Percentiles rank a stretch among this genome's conserved stretches.
Evolutionary conservation across 2,329 filamentous ascomycete genomes (phyloP).

Genomic region (Akanthomyces lecanii): DNA sequence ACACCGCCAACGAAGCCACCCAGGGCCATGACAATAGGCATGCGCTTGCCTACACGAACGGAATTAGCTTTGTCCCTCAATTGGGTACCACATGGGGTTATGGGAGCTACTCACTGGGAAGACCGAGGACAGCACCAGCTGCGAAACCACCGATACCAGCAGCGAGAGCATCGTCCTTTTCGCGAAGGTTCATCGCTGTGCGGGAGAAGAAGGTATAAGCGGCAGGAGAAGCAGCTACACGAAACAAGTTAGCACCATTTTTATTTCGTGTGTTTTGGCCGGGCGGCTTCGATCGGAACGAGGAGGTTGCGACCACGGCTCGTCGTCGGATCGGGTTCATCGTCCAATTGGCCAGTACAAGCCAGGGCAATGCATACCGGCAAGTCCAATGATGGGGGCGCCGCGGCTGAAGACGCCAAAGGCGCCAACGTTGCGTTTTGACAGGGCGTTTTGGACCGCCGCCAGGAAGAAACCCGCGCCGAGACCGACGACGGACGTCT

Average conservation of each 20-base stretch:
- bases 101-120: constrained; percentile 57
- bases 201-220: constrained; percentile 73
- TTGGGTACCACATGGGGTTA: not conserved
- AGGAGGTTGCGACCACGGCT: not conserved
- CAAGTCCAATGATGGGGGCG: constrained; percentile 64
- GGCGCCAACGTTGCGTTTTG: constrained; percentile 75
- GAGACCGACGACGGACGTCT: constrained; percentile 61
- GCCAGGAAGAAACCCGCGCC: constrained; percentile 67
- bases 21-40: constrained; percentile 67
- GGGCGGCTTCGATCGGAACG: not conserved
- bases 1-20: constrained; percentile 53
- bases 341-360: not conserved
- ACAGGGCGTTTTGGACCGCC: constrained; percentile 80
- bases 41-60: constrained; percentile 39
- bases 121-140: constrained; percentile 66
- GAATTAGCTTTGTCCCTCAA: not conserved
- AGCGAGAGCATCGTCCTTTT: constrained; percentile 78
- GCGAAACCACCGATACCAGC: constrained; percentile 71
- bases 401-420: constrained; percentile 76
- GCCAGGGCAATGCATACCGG: constrained; percentile 27
- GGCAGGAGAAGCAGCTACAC: constrained; percentile 55
- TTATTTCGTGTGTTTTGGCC: not conserved
- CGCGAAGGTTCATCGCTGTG: constrained; percentile 77
- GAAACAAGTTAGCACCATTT: constrained; percentile 27
- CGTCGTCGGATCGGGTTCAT: constrained; percentile 13